Percentiles rank a stretch among this genome's conserved stretches.
Evolutionary conservation across 1,284 basidiomycete species (phyloP).

Genomic region (Sparassis latifolia): DNA sequence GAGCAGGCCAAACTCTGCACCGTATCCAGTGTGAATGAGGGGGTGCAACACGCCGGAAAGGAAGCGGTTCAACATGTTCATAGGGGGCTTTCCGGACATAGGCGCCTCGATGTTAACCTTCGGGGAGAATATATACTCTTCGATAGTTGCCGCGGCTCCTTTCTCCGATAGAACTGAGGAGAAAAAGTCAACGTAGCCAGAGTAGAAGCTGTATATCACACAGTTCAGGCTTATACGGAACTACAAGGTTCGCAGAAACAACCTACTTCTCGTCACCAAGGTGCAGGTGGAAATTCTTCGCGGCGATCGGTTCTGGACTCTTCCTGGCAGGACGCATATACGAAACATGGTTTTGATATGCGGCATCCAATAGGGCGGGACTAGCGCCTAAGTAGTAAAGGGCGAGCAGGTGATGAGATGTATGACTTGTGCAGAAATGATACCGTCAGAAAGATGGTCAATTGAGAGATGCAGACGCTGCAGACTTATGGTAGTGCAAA

Average conservation of each 20-base stretch:
- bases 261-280: conserved; percentile 42
- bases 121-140: conserved; percentile 52
- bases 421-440: conserved; percentile 31
- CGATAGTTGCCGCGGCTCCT: conserved; percentile 36
- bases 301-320: conserved; percentile 37
- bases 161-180: conserved; percentile 34
- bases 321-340: conserved; percentile 34
- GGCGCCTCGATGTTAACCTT: conserved; percentile 38
- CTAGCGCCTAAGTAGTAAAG: conserved; percentile 44
- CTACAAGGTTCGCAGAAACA: not conserved
- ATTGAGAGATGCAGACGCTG: not conserved
- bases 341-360: conserved; percentile 34
- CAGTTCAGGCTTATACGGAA: not conserved
- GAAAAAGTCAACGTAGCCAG: conserved; percentile 55
- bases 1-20: conserved; percentile 53
- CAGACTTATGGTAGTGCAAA: conserved; percentile 44
- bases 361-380: conserved; percentile 32
- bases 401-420: conserved; percentile 44
- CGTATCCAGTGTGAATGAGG: conserved; percentile 59
- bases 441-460: not conserved
- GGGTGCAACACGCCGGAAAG: conserved; percentile 57
- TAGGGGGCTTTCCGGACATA: conserved; percentile 31
- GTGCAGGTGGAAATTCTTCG: conserved; percentile 41
- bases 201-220: conserved; percentile 42
- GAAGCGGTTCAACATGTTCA: conserved; percentile 54